These are phyloP conservation scores for Cydonia oblonga DNA, from an alignment of 331 rosid genomes.

Conservation along the genomic window DNA sequence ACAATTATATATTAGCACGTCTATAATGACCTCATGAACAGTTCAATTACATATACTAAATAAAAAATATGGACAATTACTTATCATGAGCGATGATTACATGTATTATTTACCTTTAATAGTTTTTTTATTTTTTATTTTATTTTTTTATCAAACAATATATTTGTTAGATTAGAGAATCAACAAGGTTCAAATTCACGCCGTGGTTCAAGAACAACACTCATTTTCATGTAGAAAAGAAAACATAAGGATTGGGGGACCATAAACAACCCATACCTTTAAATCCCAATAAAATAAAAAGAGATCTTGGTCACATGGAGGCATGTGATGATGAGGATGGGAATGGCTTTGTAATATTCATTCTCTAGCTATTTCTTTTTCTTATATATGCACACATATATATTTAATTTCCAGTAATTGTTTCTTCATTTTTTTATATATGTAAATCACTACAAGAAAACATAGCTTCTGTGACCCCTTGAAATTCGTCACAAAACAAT, in stretches of 20 bases:
- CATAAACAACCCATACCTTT: conserved; percentile 95
- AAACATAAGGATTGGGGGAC: conserved; percentile 68
- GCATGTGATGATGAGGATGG: conserved; percentile 71
- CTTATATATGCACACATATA: neutral
- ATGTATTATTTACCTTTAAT: neutral
- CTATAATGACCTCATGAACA: neutral
- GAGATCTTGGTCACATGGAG: conserved; percentile 70
- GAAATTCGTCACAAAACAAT: too few species aligned
- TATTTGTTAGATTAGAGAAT: too few species aligned
- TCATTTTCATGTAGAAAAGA: neutral
- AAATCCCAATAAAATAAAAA: conserved; percentile 45
- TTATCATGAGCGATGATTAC: conserved; percentile 15
- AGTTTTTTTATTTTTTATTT: too few species aligned
- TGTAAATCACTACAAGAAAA: neutral
- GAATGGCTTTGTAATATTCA: conserved; percentile 19
- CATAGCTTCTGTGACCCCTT: too few species aligned
- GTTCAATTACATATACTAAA: neutral
- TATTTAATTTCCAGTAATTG: neutral
- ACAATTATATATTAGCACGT: neutral
- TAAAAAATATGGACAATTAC: conserved; percentile 11
- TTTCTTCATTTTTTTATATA: neutral
- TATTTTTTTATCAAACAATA: too few species aligned
- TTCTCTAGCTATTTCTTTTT: neutral
- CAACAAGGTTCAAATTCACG: too few species aligned
- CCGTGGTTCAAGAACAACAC: accelerated